phyloP scores from a whole-genome alignment of 2,329 filamentous ascomycete genomes.

The Periglandula ipomoeae region DNA sequence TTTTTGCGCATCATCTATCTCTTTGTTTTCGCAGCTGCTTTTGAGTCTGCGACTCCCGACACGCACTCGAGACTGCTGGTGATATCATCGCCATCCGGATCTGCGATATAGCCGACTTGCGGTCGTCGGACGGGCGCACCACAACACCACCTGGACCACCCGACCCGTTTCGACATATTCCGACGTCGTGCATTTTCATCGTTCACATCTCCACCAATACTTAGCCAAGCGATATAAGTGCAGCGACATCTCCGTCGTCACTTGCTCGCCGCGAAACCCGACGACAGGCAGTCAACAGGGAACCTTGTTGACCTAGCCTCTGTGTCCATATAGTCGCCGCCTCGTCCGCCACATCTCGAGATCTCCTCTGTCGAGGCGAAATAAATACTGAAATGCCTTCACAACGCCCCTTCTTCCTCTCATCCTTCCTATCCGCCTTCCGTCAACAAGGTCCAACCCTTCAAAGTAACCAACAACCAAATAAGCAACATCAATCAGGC shows the following conservation, averaged over 20 bases:
- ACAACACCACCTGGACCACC: not conserved
- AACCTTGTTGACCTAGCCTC: not conserved
- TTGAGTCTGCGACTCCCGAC: too few species aligned
- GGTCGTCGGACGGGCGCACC: not conserved
- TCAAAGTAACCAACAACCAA: constrained; percentile 24
- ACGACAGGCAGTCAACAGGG: too few species aligned
- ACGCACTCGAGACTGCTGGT: not conserved
- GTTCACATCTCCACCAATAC: not conserved
- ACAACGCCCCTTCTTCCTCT: constrained; percentile 47
- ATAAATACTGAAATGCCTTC: constrained; percentile 31
- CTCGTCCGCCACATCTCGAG: not conserved
- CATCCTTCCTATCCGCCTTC: constrained; percentile 47
- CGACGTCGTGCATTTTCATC: not conserved
- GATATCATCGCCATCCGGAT: not conserved
- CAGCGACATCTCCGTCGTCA: not conserved
- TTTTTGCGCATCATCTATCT: not conserved
- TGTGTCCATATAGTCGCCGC: not conserved
- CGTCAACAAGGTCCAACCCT: constrained; percentile 35
- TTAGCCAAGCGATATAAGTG: not conserved
- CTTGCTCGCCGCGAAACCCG: not conserved
- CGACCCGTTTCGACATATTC: not conserved
- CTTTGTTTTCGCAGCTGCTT: too few species aligned
- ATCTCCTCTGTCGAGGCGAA: not conserved
- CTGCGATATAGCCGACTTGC: not conserved
- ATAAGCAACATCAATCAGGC: constrained; percentile 24